Percentiles rank a stretch among this genome's conserved stretches.
phyloP scores from a whole-genome alignment of 176 grass and related monocot genomes.

The Elaeis guineensis region DNA sequence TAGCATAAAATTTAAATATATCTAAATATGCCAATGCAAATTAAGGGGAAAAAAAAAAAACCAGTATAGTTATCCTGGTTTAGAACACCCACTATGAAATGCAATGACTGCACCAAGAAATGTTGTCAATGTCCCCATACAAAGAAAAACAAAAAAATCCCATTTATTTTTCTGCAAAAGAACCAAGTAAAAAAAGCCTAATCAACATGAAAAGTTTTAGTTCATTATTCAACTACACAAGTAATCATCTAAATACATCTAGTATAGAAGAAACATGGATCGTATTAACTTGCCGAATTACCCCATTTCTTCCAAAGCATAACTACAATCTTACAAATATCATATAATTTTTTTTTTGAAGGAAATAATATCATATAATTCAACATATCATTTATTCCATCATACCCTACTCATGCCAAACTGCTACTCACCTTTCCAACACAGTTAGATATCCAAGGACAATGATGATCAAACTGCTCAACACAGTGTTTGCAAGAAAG shows the following conservation, averaged over 20 bases:
- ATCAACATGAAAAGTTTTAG: not conserved
- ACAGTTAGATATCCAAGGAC: conserved; percentile 98
- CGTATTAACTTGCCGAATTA: too few species aligned
- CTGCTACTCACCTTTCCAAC: conserved; percentile 70
- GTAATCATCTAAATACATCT: too few species aligned
- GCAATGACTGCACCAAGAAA: conserved; percentile 49
- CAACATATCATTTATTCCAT: too few species aligned
- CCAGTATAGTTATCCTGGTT: not conserved
- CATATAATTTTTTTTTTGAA: too few species aligned
- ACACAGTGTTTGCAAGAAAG: conserved; percentile 84
- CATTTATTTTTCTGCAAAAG: conserved; percentile 76
- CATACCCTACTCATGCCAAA: too few species aligned
- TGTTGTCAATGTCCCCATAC: conserved; percentile 62
- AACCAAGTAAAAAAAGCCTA: conserved; percentile 2
- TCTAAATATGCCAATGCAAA: too few species aligned
- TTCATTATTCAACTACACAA: too few species aligned
- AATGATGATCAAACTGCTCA: conserved; percentile 92
- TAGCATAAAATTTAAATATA: conserved; percentile 18
- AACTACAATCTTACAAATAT: too few species aligned
- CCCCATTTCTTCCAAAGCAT: too few species aligned
- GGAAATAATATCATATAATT: too few species aligned
- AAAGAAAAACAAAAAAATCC: conserved; percentile 91
- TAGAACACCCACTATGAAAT: conserved; percentile 64
- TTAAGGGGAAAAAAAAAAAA: too few species aligned
- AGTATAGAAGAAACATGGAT: too few species aligned